Evolutionary conservation across 768 basidiomycete species (phyloP), one percentile per base, ranked within the genome.

Genomic region (Brasilioporus rufonigricans): DNA sequence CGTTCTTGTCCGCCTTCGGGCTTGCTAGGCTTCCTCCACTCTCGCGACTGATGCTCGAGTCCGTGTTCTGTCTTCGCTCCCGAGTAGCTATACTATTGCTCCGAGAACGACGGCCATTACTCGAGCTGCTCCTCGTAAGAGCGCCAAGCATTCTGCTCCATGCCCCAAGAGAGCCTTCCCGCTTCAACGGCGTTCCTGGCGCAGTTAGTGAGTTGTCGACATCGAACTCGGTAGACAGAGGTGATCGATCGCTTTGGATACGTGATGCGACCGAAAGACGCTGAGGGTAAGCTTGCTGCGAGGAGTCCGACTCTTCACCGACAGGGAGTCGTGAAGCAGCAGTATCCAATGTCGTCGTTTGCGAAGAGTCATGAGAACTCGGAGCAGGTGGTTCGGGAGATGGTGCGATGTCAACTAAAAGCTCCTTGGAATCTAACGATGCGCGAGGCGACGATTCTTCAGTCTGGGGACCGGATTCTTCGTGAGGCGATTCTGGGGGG

Each of bases 51-150:
- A 87, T 73, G 59, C 82, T 84, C 16, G 87, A 88, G 62, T 89
- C 87, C 3, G 84, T 85, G 55, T 86, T 77, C 66, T 85, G 83
- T 38, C 85, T 80, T 62, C 82, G 74, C 54, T 87, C 83, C 46
- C 87, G 83, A 44, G 80, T 79, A 40, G 78, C 78, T 52, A 90
- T 80, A 64, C 88, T 90, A 62, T 91, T 91, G 38, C 86, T 84
- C 38, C 91, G 84, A 48, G 89, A 91, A 46, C 90, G 84, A 61
- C 89, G 81, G 9, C 90, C 89, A 49, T 73, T 78, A 48, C 77
- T 80, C 40, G 89, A 89, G 33, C 77, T 80, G 26, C 83, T 82
- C 57, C 87, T 77, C 33, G 79, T 78, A 60, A 93, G 82, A 0
- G 85, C 80, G 51, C 75, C 80, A 48, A 92, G 46, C 41, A 65